Base-by-base conservation (phyloP, 1,284 basidiomycete species). In the Moesziomyces antarcticus region DNA sequence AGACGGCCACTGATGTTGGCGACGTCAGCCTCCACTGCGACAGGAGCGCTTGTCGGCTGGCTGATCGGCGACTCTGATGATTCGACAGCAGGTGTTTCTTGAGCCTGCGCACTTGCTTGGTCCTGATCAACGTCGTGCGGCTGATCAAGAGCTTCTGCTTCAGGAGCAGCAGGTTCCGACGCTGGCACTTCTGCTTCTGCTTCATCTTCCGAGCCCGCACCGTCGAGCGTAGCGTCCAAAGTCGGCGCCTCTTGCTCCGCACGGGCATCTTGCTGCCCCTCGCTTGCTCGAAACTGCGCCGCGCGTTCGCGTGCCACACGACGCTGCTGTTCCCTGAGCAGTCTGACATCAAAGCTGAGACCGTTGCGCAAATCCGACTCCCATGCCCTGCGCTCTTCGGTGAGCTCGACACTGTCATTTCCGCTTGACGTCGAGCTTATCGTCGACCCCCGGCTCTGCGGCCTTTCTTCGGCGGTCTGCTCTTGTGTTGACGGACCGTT, bases 311-410 rank as follows among this genome's bases (percentile, higher is more conserved):
- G 47, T 2, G 69, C 74, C 10, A 73, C 70, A 3, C 74, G 55
- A 5, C 74, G 49, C 48, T 76, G 71, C 50, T 69, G 70, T 33
- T 76, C 74, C 5, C 71, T 48, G 27, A 70, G 35, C 11, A 76
- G 7, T 10, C 74, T 48, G 1, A 70, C 66, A 16, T 76, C 71
- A 21, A 76, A 74, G 45, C 56, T 62, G 27, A 76, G 55, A 0
- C 71, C 70, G 18, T 57, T 49, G 5, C 44, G 56, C 22, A 76
- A 59, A 24, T 76, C 74, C 0, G 65, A 70, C 37, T 76, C 70
- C 74, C 74, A 76, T 1, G 74, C 74, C 18, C 56, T 45, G 2
- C 74, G 55, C 52, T 76, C 74, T 27, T 73, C 56, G 6, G 67
- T 59, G 14, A 50, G 21, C 48, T 63, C 56, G 27, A 59, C 50